Evolutionary conservation across 1,139 yeast genomes (phyloP).

Genomic region (Blastobotrys illinoisensis): DNA sequence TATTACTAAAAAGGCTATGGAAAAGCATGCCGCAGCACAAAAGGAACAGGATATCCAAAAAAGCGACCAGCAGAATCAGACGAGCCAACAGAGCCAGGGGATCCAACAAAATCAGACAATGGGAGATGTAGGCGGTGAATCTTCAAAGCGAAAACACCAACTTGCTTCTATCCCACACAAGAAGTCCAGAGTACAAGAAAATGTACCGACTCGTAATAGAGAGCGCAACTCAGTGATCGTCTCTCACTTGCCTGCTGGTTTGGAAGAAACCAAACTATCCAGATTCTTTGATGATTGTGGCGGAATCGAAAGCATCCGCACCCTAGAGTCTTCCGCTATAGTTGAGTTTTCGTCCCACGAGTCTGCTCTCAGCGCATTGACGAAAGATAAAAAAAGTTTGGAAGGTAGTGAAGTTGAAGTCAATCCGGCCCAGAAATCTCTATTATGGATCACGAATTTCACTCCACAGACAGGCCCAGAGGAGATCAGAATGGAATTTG

Average conservation of each 20-base stretch:
- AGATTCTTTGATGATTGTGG: slow-evolving; percentile 62
- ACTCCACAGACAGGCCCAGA: slow-evolving; percentile 51
- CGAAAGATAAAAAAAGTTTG: slow-evolving; percentile 49
- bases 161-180: not conserved
- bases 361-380: slow-evolving; percentile 55
- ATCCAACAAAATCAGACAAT: too few relatives aligned
- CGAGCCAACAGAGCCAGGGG: too few relatives aligned
- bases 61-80: not conserved
- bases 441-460: slow-evolving; percentile 67
- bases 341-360: slow-evolving; percentile 51
- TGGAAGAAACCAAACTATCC: slow-evolving; percentile 35
- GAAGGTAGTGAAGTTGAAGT: slow-evolving; percentile 45
- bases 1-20: slow-evolving; percentile 11
- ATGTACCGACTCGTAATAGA: slow-evolving; percentile 40
- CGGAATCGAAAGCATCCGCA: slow-evolving; percentile 35
- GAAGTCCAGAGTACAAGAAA: not conserved
- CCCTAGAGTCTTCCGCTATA: slow-evolving; percentile 18
- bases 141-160: slow-evolving; percentile 1
- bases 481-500: slow-evolving; percentile 42
- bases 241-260: slow-evolving; percentile 34
- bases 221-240: slow-evolving; percentile 52
- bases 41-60: not conserved
- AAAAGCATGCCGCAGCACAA: slow-evolving; percentile 4
- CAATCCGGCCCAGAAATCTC: slow-evolving; percentile 39
- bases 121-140: not conserved